Percentiles rank a stretch among this genome's conserved stretches.
phyloP scores from a whole-genome alignment of 148 eudicot species.

The Rhododendron griersonianum region DNA sequence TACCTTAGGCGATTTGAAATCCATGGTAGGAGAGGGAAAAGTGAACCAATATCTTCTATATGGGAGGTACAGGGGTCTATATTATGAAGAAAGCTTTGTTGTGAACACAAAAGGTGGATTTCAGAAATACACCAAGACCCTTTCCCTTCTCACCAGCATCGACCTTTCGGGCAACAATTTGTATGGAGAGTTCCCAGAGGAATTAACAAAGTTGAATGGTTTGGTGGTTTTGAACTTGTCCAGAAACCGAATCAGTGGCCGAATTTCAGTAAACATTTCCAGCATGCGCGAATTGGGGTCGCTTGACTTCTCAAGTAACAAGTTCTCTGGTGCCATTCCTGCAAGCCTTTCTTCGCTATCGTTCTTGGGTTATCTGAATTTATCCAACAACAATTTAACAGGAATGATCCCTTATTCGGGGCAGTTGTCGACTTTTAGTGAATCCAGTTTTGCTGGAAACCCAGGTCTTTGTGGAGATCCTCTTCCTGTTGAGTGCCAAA shows the following conservation, averaged over 20 bases:
- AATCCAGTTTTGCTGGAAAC: conserved; percentile 35
- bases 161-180: conserved; percentile 42
- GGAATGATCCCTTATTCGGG: conserved; percentile 45
- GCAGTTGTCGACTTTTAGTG: conserved; percentile 31
- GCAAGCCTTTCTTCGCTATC: conserved; percentile 4
- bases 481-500: conserved; percentile 13
- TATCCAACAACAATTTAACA: conserved; percentile 37
- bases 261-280: conserved; percentile 34
- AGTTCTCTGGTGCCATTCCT: too few relatives aligned
- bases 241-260: conserved; percentile 37
- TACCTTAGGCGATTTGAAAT: conserved; percentile 23
- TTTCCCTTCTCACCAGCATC: conserved; percentile 34
- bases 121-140: conserved; percentile 29
- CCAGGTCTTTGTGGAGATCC: conserved; percentile 46
- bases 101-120: conserved; percentile 24
- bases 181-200: conserved; percentile 33
- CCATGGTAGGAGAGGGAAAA: conserved; percentile 22
- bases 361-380: conserved; percentile 30
- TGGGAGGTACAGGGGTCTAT: conserved; percentile 20
- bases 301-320: conserved; percentile 35
- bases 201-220: conserved; percentile 22
- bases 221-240: conserved; percentile 39
- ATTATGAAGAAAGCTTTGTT: conserved; percentile 32
- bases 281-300: conserved; percentile 19
- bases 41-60: conserved; percentile 12